A percentile compares a stretch with the other conserved stretches of the same genome.
Conservation (phyloP, 2,329 filamentous ascomycete genomes). For the Stromatinia cepivora region DNA sequence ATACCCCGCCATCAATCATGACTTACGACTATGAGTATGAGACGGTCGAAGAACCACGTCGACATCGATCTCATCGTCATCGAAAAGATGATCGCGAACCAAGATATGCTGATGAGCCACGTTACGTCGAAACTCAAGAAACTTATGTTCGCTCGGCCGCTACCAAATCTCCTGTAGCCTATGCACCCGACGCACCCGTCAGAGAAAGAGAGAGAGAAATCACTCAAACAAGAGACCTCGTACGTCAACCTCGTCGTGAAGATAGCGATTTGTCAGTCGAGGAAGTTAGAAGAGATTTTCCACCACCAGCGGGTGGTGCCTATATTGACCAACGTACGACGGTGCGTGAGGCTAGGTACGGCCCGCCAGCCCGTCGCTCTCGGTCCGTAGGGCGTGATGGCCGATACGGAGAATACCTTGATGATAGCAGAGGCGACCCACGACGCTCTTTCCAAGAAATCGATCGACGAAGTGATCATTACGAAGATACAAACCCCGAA, state of each 20-base stretch:
- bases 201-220: slow-evolving; percentile 21
- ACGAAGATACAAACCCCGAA: slow-evolving; percentile 54
- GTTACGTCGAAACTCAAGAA: slow-evolving; percentile 51
- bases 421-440: slow-evolving; percentile 43
- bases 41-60: slow-evolving; percentile 33
- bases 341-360: slow-evolving; percentile 40
- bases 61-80: slow-evolving; percentile 37
- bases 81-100: slow-evolving; percentile 46
- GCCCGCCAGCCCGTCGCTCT: slow-evolving; percentile 53
- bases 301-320: slow-evolving; percentile 51
- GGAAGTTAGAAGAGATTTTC: slow-evolving; percentile 82
- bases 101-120: slow-evolving; percentile 53
- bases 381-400: slow-evolving; percentile 63
- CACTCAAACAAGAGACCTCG: slow-evolving; percentile 53
- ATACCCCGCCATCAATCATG: slow-evolving; percentile 18
- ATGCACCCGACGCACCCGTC: slow-evolving; percentile 35
- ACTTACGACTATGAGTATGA: slow-evolving; percentile 34
- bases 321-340: slow-evolving; percentile 34
- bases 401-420: slow-evolving; percentile 61
- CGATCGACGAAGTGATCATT: slow-evolving; percentile 51
- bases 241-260: slow-evolving; percentile 60
- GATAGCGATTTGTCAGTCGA: slow-evolving; percentile 76
- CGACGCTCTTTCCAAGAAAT: slow-evolving; percentile 50
- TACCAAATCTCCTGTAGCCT: slow-evolving; percentile 30
- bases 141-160: slow-evolving; percentile 37